Base-by-base conservation (phyloP, 2,329 filamentous ascomycete genomes). In the Graphilbum fragrans region DNA sequence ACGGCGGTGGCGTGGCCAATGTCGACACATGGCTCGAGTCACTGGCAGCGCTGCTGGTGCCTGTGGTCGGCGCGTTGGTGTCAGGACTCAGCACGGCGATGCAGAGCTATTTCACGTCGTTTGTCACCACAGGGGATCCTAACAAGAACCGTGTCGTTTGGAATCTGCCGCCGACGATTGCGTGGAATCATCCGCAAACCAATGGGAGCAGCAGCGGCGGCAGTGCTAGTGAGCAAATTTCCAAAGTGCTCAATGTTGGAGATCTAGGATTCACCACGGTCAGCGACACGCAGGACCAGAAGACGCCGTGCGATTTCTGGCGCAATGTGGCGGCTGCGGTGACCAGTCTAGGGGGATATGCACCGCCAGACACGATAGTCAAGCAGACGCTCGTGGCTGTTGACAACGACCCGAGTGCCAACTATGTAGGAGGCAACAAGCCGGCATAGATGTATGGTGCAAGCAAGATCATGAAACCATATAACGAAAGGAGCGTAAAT, bases 61-160 rank as follows among this genome's bases (percentile, higher is more conserved):
- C 59, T 3, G 53, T 55, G 16, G 38, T 59, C 1, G 57, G 55
- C 17, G 45, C 58, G 11, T 38, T 61, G 12, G 51, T 59, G 37
- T 47, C 52, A 5, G 56, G 58, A 10, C 53, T 65, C 36, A 56
- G 56, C 38, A 54, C 54, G 11, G 58, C 54, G 1, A 54, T 62
- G 49, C 62, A 66, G 49, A 58, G 55, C 41, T 66, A 66, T 44
- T 49, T 65, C 12, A 54, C 59, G 5, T 61, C 57, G 12, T 65
- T 63, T 45, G 57, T 57, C n/a, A 52, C 56, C 16, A 55, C 52
- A 2, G 63, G 63, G 1, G 53, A 66, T 42, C 64, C 63, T 11
- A 66, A 66, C 46, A 59, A 49, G 1, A 8, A 36, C 35, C 43
- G 43, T 20, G 37, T 27, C 17, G 52, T 55, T 25, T 41, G 47